phyloP scores from a whole-genome alignment of 345 rosid genomes.

The Salix exigua region DNA sequence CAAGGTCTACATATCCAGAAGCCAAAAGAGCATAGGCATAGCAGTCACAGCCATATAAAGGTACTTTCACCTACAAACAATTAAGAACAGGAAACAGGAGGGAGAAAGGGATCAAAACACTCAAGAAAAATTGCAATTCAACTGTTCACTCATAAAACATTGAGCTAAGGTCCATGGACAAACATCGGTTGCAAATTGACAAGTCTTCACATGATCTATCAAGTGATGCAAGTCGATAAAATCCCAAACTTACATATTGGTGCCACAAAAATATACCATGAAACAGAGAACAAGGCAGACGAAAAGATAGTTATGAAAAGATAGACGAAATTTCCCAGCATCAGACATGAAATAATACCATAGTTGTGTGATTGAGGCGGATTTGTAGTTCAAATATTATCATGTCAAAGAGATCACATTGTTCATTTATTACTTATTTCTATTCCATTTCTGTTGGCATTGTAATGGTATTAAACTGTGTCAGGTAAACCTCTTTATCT shows the following conservation, averaged over 20 bases:
- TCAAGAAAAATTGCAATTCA: background rate
- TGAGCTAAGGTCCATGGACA: no score
- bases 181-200: background rate
- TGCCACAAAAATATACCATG: background rate
- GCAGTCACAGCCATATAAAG: conserved; percentile 96
- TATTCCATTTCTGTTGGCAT: background rate
- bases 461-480: background rate
- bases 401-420: background rate
- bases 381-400: background rate
- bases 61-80: conserved; percentile 68
- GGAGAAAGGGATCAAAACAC: background rate
- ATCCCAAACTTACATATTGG: background rate
- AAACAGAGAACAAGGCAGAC: background rate
- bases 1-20: conserved; percentile 94
- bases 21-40: conserved; percentile 95
- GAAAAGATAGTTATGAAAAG: background rate
- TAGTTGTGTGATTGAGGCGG: background rate
- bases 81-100: background rate
- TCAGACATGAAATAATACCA: background rate
- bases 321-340: background rate
- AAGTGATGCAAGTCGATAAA: background rate
- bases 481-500: background rate
- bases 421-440: background rate
- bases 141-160: background rate
- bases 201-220: background rate